Evolutionary conservation across 2,329 filamentous ascomycete genomes (phyloP).

Genomic region (Bipolaris bicolor): DNA sequence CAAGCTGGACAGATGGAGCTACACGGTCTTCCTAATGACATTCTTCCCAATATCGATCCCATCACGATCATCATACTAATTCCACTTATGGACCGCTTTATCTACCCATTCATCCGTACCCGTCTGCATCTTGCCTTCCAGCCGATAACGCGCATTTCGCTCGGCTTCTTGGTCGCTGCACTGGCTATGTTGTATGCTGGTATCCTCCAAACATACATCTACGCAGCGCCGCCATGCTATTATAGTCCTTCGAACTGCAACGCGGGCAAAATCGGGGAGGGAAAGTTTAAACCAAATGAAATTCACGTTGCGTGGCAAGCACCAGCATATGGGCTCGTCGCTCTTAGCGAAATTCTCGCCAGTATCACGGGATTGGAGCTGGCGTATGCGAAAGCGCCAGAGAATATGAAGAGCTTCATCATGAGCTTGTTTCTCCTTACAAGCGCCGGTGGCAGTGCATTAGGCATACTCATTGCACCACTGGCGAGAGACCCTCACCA

Average conservation of each 20-base stretch:
- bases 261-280: constrained; percentile 40
- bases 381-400: constrained; percentile 56
- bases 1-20: constrained; percentile 57
- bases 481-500: constrained; percentile 68
- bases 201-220: constrained; percentile 64
- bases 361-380: constrained; percentile 57
- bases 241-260: constrained; percentile 49
- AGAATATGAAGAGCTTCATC: constrained; percentile 57
- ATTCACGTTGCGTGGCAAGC: constrained; percentile 55
- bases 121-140: constrained; percentile 49
- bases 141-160: constrained; percentile 61
- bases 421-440: constrained; percentile 66
- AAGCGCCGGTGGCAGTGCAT: constrained; percentile 62
- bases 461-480: constrained; percentile 68
- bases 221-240: constrained; percentile 61
- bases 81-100: constrained; percentile 52
- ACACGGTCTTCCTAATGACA: constrained; percentile 56
- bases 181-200: constrained; percentile 62
- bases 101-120: constrained; percentile 55
- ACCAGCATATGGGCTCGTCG: constrained; percentile 55
- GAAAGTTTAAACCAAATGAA: constrained; percentile 47
- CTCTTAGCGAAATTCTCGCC: constrained; percentile 55
- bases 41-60: constrained; percentile 57
- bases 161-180: constrained; percentile 61
- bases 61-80: constrained; percentile 56